Evolutionary conservation across 768 basidiomycete genomes (phyloP).

Genomic region (Pholiota conissans): DNA sequence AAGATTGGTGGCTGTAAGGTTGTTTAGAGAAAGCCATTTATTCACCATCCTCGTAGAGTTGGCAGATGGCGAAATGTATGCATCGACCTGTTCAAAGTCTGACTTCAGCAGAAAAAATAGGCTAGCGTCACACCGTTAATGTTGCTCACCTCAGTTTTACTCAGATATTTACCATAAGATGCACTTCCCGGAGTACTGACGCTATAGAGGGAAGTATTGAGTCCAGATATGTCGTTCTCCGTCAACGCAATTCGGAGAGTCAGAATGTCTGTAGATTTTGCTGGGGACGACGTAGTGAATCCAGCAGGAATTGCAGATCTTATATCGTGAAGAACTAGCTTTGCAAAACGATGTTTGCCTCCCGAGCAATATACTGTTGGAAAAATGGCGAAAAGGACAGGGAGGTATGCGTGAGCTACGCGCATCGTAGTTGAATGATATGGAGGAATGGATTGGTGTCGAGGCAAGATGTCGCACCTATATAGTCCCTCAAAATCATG

Average conservation of each 20-base stretch:
- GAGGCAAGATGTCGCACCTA: no score
- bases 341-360: no score
- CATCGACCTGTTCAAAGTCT: slow-evolving; percentile 1
- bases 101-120: no score
- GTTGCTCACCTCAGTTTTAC: slow-evolving; percentile 40
- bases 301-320: slow-evolving; percentile 29
- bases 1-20: slow-evolving; percentile 29
- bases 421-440: no score
- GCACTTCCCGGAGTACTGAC: slow-evolving; percentile 50
- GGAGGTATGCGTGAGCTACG: no score
- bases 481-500: no score
- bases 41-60: slow-evolving; percentile 37
- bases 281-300: slow-evolving; percentile 19
- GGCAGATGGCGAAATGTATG: slow-evolving; percentile 31
- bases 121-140: no score
- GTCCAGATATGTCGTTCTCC: slow-evolving; percentile 41
- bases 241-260: slow-evolving; percentile 45
- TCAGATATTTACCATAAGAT: slow-evolving; percentile 49
- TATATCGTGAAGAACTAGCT: no score
- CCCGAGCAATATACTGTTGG: no score
- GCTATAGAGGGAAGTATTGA: slow-evolving; percentile 42
- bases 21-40: slow-evolving; percentile 34
- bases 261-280: slow-evolving; percentile 27
- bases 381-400: no score
- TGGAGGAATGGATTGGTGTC: no score